Evolutionary conservation across 1,139 yeast species (phyloP).

Genomic region (Torulaspora pretoriensis): DNA sequence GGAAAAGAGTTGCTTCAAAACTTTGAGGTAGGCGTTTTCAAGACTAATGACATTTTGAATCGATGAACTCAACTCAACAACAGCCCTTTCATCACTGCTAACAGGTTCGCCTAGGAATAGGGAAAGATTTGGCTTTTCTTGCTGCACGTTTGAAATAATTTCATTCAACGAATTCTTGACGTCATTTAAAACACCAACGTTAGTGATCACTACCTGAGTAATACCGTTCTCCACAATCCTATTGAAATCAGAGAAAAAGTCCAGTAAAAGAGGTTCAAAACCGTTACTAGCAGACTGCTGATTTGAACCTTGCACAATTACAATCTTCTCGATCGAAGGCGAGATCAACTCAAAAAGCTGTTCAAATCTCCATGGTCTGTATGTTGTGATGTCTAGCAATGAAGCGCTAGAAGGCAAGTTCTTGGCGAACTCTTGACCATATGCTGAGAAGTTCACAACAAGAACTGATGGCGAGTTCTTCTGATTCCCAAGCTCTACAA

Average conservation of each 20-base stretch:
- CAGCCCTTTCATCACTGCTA: slow-evolving; percentile 14
- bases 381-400: slow-evolving; percentile 55
- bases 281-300: slow-evolving; percentile 42
- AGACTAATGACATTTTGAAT: slow-evolving; percentile 46
- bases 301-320: slow-evolving; percentile 59
- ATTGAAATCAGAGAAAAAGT: slow-evolving; percentile 60
- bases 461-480: slow-evolving; percentile 41
- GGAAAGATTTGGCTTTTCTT: slow-evolving; percentile 58
- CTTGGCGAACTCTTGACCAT: slow-evolving; percentile 44
- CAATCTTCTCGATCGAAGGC: slow-evolving; percentile 51
- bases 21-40: slow-evolving; percentile 76
- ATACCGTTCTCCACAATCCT: slow-evolving; percentile 47
- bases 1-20: slow-evolving; percentile 64
- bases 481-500: slow-evolving; percentile 15
- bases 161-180: slow-evolving; percentile 46
- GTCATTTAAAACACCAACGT: slow-evolving; percentile 56
- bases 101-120: slow-evolving; percentile 53
- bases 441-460: slow-evolving; percentile 59
- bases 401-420: slow-evolving; percentile 45
- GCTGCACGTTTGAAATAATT: slow-evolving; percentile 50
- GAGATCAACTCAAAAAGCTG: slow-evolving; percentile 54
- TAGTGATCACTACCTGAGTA: slow-evolving; percentile 45
- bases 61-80: slow-evolving; percentile 16
- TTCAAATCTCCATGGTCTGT: slow-evolving; percentile 64
- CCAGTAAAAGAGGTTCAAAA: slow-evolving; percentile 69